Conservation (phyloP, 176 grass and related monocot genomes). For the Eleusine indica region DNA sequence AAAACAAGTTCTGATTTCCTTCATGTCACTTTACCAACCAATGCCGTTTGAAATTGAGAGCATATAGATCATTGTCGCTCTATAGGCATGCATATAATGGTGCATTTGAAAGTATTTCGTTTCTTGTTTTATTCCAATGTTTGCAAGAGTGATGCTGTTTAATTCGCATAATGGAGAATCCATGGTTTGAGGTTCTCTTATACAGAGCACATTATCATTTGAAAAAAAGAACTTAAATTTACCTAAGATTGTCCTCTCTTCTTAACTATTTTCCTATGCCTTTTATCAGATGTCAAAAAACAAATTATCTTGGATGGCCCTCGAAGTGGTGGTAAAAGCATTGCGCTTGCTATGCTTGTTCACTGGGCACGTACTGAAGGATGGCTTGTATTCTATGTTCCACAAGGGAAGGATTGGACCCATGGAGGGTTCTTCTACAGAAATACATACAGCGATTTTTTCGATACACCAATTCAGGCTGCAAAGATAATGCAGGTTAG, state of each 20-base stretch:
- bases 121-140: not conserved
- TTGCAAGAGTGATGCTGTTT: slow-evolving; percentile 24
- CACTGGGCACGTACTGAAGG: slow-evolving; percentile 95
- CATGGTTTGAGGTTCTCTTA: slow-evolving; percentile 1
- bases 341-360: slow-evolving; percentile 95
- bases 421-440: slow-evolving; percentile 96
- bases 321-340: slow-evolving; percentile 85
- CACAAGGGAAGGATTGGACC: slow-evolving; percentile 86
- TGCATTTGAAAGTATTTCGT: slow-evolving; percentile 1
- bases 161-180: slow-evolving; percentile 2
- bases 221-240: not conserved
- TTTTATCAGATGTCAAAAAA: slow-evolving; percentile 66
- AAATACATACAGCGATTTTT: slow-evolving; percentile 69
- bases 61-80: not conserved
- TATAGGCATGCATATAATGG: not conserved
- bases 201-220: not conserved
- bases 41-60: slow-evolving; percentile 8
- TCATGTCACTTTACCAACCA: not conserved
- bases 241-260: not conserved
- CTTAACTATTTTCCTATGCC: slow-evolving; percentile 21
- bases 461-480: slow-evolving; percentile 85
- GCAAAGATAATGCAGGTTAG: slow-evolving; percentile 73
- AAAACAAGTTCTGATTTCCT: not conserved
- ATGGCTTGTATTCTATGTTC: slow-evolving; percentile 98
- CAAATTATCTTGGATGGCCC: slow-evolving; percentile 97